Conservation (phyloP, 78 protist species). For the Isochrysis galbana region DNA sequence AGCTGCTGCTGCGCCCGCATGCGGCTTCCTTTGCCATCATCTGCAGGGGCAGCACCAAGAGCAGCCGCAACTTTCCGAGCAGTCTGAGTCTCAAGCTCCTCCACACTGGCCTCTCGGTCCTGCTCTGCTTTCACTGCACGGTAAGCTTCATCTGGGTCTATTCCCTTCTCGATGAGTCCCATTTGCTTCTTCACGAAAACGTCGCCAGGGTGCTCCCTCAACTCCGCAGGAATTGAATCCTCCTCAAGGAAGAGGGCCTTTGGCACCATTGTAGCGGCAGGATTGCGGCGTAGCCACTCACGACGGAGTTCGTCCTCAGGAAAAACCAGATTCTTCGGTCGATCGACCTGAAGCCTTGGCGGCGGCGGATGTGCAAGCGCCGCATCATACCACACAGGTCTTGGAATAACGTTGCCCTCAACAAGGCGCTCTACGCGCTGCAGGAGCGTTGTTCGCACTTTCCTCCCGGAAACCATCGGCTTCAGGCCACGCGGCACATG, state of each 20-base stretch:
- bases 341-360: neutral
- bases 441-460: neutral
- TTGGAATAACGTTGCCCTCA: neutral
- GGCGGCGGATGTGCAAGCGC: conserved; percentile 7
- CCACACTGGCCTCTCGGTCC: neutral
- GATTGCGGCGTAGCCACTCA: neutral
- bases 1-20: too few species aligned
- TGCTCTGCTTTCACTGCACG: neutral
- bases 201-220: neutral
- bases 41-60: neutral
- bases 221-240: neutral
- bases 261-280: neutral
- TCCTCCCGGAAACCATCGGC: neutral
- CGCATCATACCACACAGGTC: neutral
- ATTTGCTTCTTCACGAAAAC: neutral
- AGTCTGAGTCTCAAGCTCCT: neutral
- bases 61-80: neutral
- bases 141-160: neutral
- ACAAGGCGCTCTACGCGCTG: neutral
- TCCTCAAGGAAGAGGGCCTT: conserved; percentile 13
- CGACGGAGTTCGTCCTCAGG: neutral
- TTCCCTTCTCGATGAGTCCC: neutral
- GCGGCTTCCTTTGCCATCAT: too few species aligned
- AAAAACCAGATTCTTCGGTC: neutral
- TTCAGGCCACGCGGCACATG: neutral